Evolutionary conservation across 441 rosid genomes (phyloP), one percentile per base, ranked within the genome.

Genomic region (Erysimum pusillum): DNA sequence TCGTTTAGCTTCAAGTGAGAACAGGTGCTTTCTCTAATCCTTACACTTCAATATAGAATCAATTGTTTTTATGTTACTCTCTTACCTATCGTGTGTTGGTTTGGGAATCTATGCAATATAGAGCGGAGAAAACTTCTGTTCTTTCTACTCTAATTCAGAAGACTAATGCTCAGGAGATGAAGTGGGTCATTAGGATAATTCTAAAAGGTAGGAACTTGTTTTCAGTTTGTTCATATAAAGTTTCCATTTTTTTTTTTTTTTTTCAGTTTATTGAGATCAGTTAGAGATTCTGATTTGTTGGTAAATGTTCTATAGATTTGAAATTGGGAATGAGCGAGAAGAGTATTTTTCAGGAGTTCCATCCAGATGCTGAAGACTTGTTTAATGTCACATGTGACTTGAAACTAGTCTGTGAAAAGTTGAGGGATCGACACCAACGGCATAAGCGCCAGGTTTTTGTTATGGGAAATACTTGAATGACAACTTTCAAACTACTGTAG

Each of bases 91-190:
- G 62, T 77, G 68, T 39, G 45, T 71, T 54, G 67, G 15, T 34
- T 54, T 71, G 71, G 11, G 14, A 42, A 17, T 44, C 39, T 64
- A 17, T 49, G 62, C 15, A 17, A 58, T 7, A 49, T 81, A 95
- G 98, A 94, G 81, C 79, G 8, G 97, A 90, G 67, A 95, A 93
- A 72, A 82, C 79, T 72, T 80, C 86, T 1, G 73, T 90, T 79
- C 89, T 95, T 69, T 84, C 98, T 46, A 81, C 87, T 53, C 62
- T 95, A 78, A 95, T 95, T 72, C 91, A 89, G 77, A 92, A 85
- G 89, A 95, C 99, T 59, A 95, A 95, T 83, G 94, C 97, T 10
- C 94, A 86, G 83, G 99, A 95, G 75, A 95, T 95, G 99, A 92
- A 91, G 85, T 95, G 98, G 98, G 88, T 95, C 45, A 80, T 95